Base-by-base conservation (phyloP, 345 rosid species). In the Eucalyptus virginea region DNA sequence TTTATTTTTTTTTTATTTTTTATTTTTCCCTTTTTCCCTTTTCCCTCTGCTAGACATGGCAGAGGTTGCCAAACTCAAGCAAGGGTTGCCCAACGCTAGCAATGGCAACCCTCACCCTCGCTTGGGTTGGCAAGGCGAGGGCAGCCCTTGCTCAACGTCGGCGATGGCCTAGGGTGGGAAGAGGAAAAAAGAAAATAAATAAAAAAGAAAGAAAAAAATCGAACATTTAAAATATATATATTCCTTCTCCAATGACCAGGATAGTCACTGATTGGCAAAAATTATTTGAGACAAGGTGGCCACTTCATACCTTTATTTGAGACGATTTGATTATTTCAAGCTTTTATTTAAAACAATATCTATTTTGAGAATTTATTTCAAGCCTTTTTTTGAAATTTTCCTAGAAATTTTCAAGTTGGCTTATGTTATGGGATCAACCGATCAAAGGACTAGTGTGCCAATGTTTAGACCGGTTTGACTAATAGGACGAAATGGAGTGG, bases 1-100 rank as follows among this genome's bases (percentile, higher is more conserved):
- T 51, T 51, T 3, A 0, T 6, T 17, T 17, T 16, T 0, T 6
- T 1, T 51, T 18, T n/a, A n/a, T n/a, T n/a, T n/a, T n/a, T n/a
- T n/a, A n/a, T 18, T 51, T 17, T 50, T 50, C 16, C 3, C 1
- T 0, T 52, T 51, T 19, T 52, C 23, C 23, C 1, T 0, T 19
- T 18, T 52, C 11, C 58, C 24, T 52, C 1, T 1, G 2, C 24
- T 52, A 19, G 56, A 52, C 24, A 52, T 19, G 56, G 2, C 0
- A 2, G 10, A 52, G 24, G 58, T 52, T 52, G 58, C 58, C 10
- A 52, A 0, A 52, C 24, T 52, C 56, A 52, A 8, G 56, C 0
- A 1, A 0, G 0, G 56, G 24, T 0, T 3, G 1, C 24, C 24
- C 24, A 3, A 3, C 0, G 4, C 23, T 0, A 51, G 0, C 56